Evolutionary conservation across 495 filamentous ascomycete genomes (phyloP), one percentile per base, ranked within the genome.

Genomic region (Xylaria nigripes): DNA sequence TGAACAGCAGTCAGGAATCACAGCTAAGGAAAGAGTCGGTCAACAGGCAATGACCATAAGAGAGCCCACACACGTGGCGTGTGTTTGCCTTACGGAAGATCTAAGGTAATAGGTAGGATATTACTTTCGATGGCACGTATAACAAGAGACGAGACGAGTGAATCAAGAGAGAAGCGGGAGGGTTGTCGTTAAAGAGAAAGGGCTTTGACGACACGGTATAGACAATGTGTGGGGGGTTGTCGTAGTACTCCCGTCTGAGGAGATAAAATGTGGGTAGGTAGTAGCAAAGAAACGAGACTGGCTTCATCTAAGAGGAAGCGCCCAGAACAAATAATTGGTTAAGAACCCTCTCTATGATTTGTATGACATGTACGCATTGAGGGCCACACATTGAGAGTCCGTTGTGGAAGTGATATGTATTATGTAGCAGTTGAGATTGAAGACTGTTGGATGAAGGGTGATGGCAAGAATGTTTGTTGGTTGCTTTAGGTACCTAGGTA

Each of bases 1-100:
- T 71, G 52, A 52, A 5, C n/a, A 9, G 4, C 27, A 29, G 9
- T 9, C 27, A 22, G 52, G 34, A 29, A 42, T 56, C 19, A 7
- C 21, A 47, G 16, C 15, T 34, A 41, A 19, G 30, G 40, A 10
- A 29, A 51, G 43, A 13, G 38, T 22, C 29, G 46, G 25, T 45
- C 36, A 24, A 24, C 32, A 15, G 42, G 25, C 25, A 18, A 41
- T 42, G 45, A 30, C 27, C 24, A 30, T 21, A 18, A 24, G 8
- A 2, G 32, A 23, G 21, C 23, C 18, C 51, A 18, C 40, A 10
- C 34, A 19, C 42, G 24, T n/a, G n/a, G n/a, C n/a, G 34, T 4
- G 16, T 25, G 23, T 48, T 15, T 47, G 45, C 12, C 32, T 30
- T n/a, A 30, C 19, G n/a, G n/a, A 40, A 13, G 24, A 43, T n/a